phyloP scores from a whole-genome alignment of 2,329 filamentous ascomycete genomes.

The Hymenoscyphus scutula region DNA sequence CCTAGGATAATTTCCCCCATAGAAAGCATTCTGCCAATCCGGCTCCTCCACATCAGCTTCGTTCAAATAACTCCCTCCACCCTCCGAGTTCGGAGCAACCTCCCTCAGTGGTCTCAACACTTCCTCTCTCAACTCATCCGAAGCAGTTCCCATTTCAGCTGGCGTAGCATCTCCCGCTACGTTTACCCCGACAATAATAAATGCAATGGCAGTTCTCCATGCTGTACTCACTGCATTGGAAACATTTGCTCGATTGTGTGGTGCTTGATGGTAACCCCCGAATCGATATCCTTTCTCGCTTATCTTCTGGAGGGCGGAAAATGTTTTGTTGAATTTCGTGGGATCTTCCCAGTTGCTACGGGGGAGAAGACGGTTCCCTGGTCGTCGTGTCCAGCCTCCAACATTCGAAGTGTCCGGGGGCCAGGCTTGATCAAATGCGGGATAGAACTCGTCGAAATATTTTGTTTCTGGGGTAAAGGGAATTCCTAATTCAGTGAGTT shows the following conservation, averaged over 20 bases:
- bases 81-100: constrained; percentile 27
- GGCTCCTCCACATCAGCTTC: constrained; percentile 48
- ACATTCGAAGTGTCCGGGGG: constrained; percentile 36
- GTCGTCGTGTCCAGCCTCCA: constrained; percentile 33
- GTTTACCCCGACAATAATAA: constrained; percentile 19
- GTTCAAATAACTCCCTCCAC: constrained; percentile 45
- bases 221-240: constrained; percentile 40
- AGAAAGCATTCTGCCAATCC: constrained; percentile 36
- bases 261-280: constrained; percentile 29
- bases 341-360: constrained; percentile 38
- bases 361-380: constrained; percentile 43
- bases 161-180: constrained; percentile 38
- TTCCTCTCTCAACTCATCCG: constrained; percentile 30
- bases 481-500: constrained; percentile 33
- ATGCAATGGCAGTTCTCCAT: constrained; percentile 23
- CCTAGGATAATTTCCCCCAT: constrained; percentile 36
- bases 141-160: constrained; percentile 46
- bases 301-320: constrained; percentile 35
- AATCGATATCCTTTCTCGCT: constrained; percentile 38
- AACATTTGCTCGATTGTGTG: constrained; percentile 20
- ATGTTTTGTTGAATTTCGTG: constrained; percentile 27
- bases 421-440: constrained; percentile 43
- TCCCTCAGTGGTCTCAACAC: constrained; percentile 22
- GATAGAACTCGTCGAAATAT: constrained; percentile 20
- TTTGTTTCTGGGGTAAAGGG: constrained; percentile 34